Evolutionary conservation across 805 yeast genomes (phyloP), one percentile per base, ranked within the genome.

Genomic region (Kregervanrija pseudodelftensis): DNA sequence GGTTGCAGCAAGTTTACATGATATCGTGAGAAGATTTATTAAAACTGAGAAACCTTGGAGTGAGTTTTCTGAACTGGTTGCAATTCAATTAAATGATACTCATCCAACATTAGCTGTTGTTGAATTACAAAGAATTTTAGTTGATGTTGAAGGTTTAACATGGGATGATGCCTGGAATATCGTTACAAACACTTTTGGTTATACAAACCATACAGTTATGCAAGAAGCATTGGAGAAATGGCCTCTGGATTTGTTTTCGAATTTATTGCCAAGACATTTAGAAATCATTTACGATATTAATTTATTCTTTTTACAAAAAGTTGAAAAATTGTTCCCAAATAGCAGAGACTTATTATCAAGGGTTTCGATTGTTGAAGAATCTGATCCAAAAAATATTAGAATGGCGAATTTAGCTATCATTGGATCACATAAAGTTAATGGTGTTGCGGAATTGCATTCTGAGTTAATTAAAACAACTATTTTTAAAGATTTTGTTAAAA

Each of bases 141-240:
- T 89, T 48, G 97, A 89, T 65, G 68, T 83, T 54, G 96, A 90
- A 68, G 80, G 80, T 43, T 70, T 89, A 46, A 75, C 69, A 17
- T 90, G 95, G 96, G 80, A 76, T 54, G 73, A 72, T 39, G 96
- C 96, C 34, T 90, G 96, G 96, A 67, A 67, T 22, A 82, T 90
- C 60, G 95, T 86, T 42, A 79, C 82, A 28, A 63, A 65, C 43
- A 87, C 93, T 4, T 87, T 89, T 63, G 93, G 93, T 46, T 90
- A 90, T 72, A 89, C 97, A 7, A 89, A 89, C 66, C 97, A 89
- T 65, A 89, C 97, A 1, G 97, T 89, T 38, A 82, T 89, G 87
- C 82, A 82, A 49, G 97, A 89, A 71, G 97, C 96, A 16, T 73
- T 90, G 50, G 97, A 89, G 70, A 90, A 86, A 68, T 89, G 97